These are phyloP conservation scores for Leishmania major DNA, from an alignment of 208 protist genomes.

Conservation along the genomic window DNA sequence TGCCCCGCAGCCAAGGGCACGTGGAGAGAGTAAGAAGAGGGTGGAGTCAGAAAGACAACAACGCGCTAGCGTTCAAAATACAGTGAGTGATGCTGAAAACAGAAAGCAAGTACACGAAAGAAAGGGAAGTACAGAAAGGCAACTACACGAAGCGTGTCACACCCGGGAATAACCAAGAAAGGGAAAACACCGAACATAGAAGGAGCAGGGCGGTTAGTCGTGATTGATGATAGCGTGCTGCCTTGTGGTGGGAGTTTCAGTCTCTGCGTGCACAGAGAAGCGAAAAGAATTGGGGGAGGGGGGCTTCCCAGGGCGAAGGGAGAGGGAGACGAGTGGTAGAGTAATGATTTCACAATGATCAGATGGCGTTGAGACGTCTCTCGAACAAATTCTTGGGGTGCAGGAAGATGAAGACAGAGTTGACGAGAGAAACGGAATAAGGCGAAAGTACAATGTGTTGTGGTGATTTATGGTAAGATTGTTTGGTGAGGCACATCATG, in stretches of 20 bases:
- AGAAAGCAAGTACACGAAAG: neutral
- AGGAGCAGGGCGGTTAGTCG: neutral
- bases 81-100: neutral
- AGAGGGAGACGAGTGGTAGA: neutral
- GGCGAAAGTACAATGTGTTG: neutral
- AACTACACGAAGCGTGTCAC: neutral
- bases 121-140: neutral
- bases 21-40: neutral
- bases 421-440: neutral
- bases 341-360: slow-evolving; percentile 8
- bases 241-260: neutral
- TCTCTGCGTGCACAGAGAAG: neutral
- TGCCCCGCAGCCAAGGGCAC: neutral
- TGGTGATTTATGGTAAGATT: neutral
- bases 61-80: neutral
- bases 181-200: neutral
- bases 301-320: neutral
- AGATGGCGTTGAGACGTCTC: neutral
- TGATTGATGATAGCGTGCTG: neutral
- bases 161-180: neutral
- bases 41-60: neutral
- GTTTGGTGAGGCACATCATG: neutral
- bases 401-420: neutral
- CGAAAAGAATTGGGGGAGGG: neutral
- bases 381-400: neutral